Base-by-base conservation (phyloP, 345 rosid genomes). In the Moricandia moricandioides region DNA sequence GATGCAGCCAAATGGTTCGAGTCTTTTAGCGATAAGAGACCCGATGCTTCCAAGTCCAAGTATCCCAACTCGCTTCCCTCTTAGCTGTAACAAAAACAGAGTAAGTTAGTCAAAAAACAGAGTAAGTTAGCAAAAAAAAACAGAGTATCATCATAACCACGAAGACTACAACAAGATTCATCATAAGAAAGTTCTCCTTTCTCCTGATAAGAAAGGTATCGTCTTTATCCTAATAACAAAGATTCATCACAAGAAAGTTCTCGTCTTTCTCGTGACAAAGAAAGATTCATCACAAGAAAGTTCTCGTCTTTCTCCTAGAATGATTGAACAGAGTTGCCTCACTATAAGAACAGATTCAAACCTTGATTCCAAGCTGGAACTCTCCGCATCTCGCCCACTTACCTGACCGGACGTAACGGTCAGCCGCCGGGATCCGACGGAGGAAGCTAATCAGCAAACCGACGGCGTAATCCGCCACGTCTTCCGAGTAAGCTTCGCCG, bases 381-480 rank as follows among this genome's bases (percentile, higher is more conserved):
- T 73, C 87, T 0, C 88, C 91, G 2, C 8, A 51, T 35, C 10
- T 26, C 34, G 55, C 40, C 97, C 92, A 84, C 17, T 57, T 54
- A 51, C 90, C 81, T 0, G 43, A 72, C 64, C 80, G 74, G 1
- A 86, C 81, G 55, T 55, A 83, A 9, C 87, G 80, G 74, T 89
- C 83, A n/a, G 83, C 73, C 12, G 87, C 86, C 3, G 91, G 82
- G 16, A 87, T 74, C 52, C 79, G 85, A 65, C 92, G 80, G 69
- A 85, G 65, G 27, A 89, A 84, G 34, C 84, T 88, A 2, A 88
- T 74, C 49, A 88, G 79, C 84, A 91, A 33, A 2, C 88, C 88
- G 8, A 89, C 86, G 1, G 92, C 90, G 58, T 45, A 59, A 76
- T 87, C 97, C 0, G 97, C 92, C 0, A 69, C 85, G 31, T 87